These are phyloP conservation scores for Monosporozyma siamensis DNA, from an alignment of 805 yeast species.

Conservation along the genomic window DNA sequence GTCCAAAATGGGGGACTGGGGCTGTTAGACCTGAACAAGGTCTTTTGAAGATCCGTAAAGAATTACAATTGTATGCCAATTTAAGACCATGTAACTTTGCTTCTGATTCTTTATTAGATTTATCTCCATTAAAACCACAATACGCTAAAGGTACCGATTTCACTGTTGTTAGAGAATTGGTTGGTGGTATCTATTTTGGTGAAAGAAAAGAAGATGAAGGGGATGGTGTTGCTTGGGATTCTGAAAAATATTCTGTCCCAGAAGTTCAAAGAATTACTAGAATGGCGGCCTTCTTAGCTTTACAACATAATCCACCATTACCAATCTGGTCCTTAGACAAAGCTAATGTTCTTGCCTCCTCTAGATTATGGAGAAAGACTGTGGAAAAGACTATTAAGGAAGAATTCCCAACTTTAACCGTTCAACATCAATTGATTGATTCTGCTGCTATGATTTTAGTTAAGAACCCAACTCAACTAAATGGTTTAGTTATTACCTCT, in stretches of 20 bases:
- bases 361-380: conserved; percentile 92
- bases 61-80: conserved; percentile 87
- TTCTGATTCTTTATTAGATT: conserved; percentile 68
- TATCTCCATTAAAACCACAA: conserved; percentile 82
- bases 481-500: conserved; percentile 86
- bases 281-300: conserved; percentile 96
- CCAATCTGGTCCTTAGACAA: conserved; percentile 95
- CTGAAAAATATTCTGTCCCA: conserved; percentile 82
- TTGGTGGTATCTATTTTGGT: conserved; percentile 97
- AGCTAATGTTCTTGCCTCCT: conserved; percentile 94
- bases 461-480: conserved; percentile 81
- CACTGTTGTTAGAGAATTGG: conserved; percentile 89
- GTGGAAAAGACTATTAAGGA: conserved; percentile 74
- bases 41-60: conserved; percentile 85
- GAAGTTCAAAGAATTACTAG: conserved; percentile 94
- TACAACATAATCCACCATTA: conserved; percentile 86
- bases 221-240: conserved; percentile 80
- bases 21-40: conserved; percentile 97
- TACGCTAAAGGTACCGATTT: conserved; percentile 86
- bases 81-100: conserved; percentile 94
- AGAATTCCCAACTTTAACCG: conserved; percentile 82
- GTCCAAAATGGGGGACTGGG: conserved; percentile 99
- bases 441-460: conserved; percentile 98
- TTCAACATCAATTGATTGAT: conserved; percentile 93
- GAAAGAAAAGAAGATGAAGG: conserved; percentile 89